Percentiles rank a stretch among this genome's conserved stretches.
Conservation (phyloP, 129 eudicot species). For the Escallonia rubra region DNA sequence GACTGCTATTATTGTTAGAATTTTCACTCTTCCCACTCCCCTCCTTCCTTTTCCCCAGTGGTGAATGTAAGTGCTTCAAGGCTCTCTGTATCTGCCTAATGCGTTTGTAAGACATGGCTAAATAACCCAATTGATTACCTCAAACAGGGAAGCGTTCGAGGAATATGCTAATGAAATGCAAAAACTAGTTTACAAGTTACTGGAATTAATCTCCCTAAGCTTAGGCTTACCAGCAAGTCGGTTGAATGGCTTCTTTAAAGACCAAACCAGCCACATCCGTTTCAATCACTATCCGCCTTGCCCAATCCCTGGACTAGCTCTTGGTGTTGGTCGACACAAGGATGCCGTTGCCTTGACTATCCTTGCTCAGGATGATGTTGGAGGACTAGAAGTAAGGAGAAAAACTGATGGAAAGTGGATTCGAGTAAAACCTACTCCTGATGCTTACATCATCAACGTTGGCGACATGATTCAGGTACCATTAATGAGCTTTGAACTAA, state of each 20-base stretch:
- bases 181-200: slow-evolving; percentile 17
- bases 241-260: slow-evolving; percentile 16
- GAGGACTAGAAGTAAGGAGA: slow-evolving; percentile 30
- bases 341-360: slow-evolving; percentile 31
- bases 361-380: slow-evolving; percentile 30
- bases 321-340: slow-evolving; percentile 9
- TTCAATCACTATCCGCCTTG: slow-evolving; percentile 30
- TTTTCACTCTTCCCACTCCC: no score
- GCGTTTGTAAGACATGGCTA: no score
- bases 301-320: slow-evolving; percentile 21
- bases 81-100: no score
- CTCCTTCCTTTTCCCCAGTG: no score
- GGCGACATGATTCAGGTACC: slow-evolving; percentile 30
- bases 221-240: slow-evolving; percentile 16
- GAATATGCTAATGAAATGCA: slow-evolving; percentile 18
- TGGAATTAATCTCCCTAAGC: slow-evolving; percentile 24
- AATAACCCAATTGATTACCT: no score
- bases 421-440: slow-evolving; percentile 19
- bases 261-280: slow-evolving; percentile 20
- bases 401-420: slow-evolving; percentile 33
- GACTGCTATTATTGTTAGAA: no score
- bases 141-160: slow-evolving; percentile 12
- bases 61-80: no score
- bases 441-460: slow-evolving; percentile 26
- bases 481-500: neutral